Evolutionary conservation across 2,329 filamentous ascomycete genomes (phyloP), one percentile per base, ranked within the genome.

Genomic region (Sarocladium brachiariae): DNA sequence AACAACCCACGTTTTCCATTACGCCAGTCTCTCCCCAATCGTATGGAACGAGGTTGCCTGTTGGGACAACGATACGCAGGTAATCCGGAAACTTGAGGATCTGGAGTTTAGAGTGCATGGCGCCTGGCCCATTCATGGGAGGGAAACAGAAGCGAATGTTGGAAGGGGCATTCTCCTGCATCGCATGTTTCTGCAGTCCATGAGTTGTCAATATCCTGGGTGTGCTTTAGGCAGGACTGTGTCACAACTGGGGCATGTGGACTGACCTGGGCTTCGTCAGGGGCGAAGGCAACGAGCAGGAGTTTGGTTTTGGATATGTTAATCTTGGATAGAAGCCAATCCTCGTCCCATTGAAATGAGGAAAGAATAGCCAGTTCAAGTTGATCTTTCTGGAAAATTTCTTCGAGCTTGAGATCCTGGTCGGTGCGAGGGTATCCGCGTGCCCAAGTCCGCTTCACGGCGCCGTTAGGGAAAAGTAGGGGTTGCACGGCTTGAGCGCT

Each of bases 91-190:
- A 88, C 59, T 90, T 92, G n/a, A 97, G 75, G 1, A 97, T 69
- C 77, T 95, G 91, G 38, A 97, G 73, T 63, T 99, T 97, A 47
- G 89, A 95, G 66, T 97, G 93, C 90, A 97, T 96, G 59, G 77
- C 83, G 21, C 83, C 85, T 5, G 79, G 73, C 2, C 81, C 79
- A 35, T 81, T 73, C 87, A 96, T 92, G 2, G 78, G 77, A 14
- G 92, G 92, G 61, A 97, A 96, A 63, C 88, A 90, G 51, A 84
- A 84, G 18, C 79, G 79, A 51, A 95, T 74, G 33, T 66, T 70
- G n/a, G 59, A 56, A 16, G 78, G 78, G 9, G 71, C 72, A 53
- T 77, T 78, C 24, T 61, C 65, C 27, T 64, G 67, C 64, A 80
- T 78, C 21, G 68, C 65, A 34, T 69, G 60, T 67, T 77, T 76